Evolutionary conservation across 768 basidiomycete species (phyloP), one percentile per base, ranked within the genome.

Genomic region (Suillus plorans): DNA sequence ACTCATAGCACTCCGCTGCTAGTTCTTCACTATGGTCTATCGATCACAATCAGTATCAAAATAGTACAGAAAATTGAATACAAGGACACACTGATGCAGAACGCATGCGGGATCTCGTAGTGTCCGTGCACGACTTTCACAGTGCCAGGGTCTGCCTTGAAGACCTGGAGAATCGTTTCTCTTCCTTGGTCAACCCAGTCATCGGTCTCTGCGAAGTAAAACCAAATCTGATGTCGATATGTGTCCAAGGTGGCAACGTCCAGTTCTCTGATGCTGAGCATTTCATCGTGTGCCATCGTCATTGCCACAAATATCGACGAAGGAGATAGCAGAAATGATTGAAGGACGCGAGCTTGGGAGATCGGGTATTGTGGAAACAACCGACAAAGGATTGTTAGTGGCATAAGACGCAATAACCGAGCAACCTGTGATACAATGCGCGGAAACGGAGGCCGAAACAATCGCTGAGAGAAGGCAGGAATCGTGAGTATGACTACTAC

Each of bases 111-210:
- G 44, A 90, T 80, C 39, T 80, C 81, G 7, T 77, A 70, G 6
- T 73, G 74, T 4, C 80, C 85, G 68, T 83, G 80, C 31, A 82
- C 80, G 37, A 86, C 75, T 65, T 72, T 80, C 39, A 67, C 70
- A 50, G 72, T 72, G 28, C 65, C 73, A 52, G 63, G 63, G 37
- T 80, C 74, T 5, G 77, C 74, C 25, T 79, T 74, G 62, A 88
- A 75, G 5, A 71, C 74, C 4, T 67, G 70, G 42, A 88, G 66
- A 18, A 91, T 75, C 7, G 68, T 64, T 20, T 80, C 74, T 64
- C 80, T 83, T 61, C 89, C 81, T 58, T 80, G 75, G 9, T 88
- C 88, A 47, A 93, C 88, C 90, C 91, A 92, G 53, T 82, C 83
- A 70, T 92, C 91, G 7, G 75, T 39, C 45, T 83, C 79, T 4